Conservation (phyloP, 805 yeast species). For the Candida gorgasii region DNA sequence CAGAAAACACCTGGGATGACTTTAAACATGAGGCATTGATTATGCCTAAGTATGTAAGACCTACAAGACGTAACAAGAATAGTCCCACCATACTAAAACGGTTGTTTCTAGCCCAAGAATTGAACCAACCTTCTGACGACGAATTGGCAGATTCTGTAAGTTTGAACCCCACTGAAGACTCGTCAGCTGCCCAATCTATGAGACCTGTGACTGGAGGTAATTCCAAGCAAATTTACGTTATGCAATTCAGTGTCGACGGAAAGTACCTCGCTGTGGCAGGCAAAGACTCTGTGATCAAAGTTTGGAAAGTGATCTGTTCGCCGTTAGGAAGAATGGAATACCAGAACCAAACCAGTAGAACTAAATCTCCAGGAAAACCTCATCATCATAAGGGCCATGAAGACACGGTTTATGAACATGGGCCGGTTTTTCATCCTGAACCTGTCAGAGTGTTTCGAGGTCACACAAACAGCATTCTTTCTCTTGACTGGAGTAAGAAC, state of each 20-base stretch:
- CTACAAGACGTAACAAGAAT: constrained; percentile 46
- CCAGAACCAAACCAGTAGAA: constrained; percentile 23
- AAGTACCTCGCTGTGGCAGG: constrained; percentile 84
- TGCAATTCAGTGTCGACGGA: constrained; percentile 79
- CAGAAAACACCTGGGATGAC: constrained; percentile 33
- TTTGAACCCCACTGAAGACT: neutral
- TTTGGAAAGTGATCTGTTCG: constrained; percentile 81
- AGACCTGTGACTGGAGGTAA: constrained; percentile 3
- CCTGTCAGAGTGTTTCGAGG: constrained; percentile 65
- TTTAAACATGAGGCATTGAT: constrained; percentile 38
- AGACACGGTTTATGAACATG: constrained; percentile 41
- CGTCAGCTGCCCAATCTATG: neutral
- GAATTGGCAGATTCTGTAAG: constrained; percentile 6
- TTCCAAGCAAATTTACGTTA: constrained; percentile 62
- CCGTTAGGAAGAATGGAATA: constrained; percentile 63
- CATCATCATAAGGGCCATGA: constrained; percentile 10
- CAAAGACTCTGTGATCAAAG: constrained; percentile 61
- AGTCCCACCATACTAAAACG: constrained; percentile 50
- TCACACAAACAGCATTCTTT: constrained; percentile 70
- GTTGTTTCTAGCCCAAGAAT: constrained; percentile 67
- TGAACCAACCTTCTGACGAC: constrained; percentile 26
- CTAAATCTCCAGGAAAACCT: constrained; percentile 13
- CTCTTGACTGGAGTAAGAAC: constrained; percentile 86
- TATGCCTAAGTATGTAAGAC: constrained; percentile 57
- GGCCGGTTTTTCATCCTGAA: constrained; percentile 73